Conservation (phyloP, 768 basidiomycete species). For the Tricholoma bakamatsutake region DNA sequence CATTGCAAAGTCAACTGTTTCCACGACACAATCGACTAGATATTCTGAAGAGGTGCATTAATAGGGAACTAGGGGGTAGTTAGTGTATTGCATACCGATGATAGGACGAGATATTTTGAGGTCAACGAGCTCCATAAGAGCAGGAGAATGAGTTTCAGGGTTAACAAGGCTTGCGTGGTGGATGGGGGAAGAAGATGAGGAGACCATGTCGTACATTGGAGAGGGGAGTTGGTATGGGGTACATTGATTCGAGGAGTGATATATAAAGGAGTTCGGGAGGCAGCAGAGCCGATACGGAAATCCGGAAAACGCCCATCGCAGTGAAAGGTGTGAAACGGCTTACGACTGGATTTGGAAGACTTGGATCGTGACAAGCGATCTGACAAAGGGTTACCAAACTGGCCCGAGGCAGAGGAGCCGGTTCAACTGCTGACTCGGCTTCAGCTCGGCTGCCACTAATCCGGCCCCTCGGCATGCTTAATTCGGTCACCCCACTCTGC, state of each 20-base stretch:
- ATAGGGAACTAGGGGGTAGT: neutral
- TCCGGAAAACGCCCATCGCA: slow-evolving; percentile 17
- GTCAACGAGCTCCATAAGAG: slow-evolving; percentile 63
- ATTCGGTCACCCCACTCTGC: no score
- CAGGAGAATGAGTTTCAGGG: slow-evolving; percentile 55
- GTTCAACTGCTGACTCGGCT: slow-evolving; percentile 12
- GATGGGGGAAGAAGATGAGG: slow-evolving; percentile 26
- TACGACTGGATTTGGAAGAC: slow-evolving; percentile 10
- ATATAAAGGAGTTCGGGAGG: slow-evolving; percentile 29
- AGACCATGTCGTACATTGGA: slow-evolving; percentile 15
- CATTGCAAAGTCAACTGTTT: slow-evolving; percentile 74
- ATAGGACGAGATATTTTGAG: slow-evolving; percentile 54
- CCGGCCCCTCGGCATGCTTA: no score
- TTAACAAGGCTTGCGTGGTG: slow-evolving; percentile 54
- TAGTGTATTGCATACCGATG: slow-evolving; percentile 47
- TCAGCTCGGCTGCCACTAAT: neutral
- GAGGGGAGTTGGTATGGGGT: slow-evolving; percentile 13
- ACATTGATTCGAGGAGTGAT: slow-evolving; percentile 16
- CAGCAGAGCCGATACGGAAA: slow-evolving; percentile 28
- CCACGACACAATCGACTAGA: slow-evolving; percentile 59
- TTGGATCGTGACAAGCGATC: slow-evolving; percentile 18
- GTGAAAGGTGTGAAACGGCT: slow-evolving; percentile 12
- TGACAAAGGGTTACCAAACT: slow-evolving; percentile 16
- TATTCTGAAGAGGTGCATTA: slow-evolving; percentile 43
- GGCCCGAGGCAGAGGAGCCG: neutral